Evolutionary conservation across 176 grass and related monocot genomes (phyloP).

Genomic region (Carex parvula): DNA sequence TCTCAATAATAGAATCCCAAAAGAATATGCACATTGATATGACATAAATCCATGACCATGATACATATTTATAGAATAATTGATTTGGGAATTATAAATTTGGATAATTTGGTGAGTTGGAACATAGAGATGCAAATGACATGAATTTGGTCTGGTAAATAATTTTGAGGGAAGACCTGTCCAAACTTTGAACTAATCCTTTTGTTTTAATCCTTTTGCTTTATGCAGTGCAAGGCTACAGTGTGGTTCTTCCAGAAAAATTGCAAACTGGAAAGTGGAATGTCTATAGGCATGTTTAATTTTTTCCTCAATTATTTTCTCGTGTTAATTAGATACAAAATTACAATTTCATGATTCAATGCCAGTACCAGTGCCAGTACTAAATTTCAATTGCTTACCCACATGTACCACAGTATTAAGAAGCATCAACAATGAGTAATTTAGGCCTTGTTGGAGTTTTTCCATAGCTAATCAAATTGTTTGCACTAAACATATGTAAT

Average conservation of each 20-base stretch:
- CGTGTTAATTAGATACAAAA: not conserved
- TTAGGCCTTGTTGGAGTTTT: slow-evolving; percentile 6
- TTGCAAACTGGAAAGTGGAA: slow-evolving; percentile 97
- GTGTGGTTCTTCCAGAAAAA: slow-evolving; percentile 82
- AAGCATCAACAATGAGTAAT: not conserved
- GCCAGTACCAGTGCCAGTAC: not conserved
- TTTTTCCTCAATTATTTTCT: not conserved
- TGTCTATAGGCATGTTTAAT: slow-evolving; percentile 66
- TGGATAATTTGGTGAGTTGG: not conserved
- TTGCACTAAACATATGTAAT: not conserved
- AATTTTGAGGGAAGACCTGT: not conserved
- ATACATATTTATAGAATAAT: not conserved
- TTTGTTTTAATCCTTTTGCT: not conserved
- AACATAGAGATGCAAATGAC: not conserved
- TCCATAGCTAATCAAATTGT: not conserved
- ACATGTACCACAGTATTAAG: not conserved
- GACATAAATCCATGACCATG: not conserved
- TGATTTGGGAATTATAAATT: not conserved
- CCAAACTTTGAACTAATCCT: not conserved
- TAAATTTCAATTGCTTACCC: not conserved
- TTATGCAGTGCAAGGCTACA: slow-evolving; percentile 80
- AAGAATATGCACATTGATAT: not conserved
- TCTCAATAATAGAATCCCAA: not conserved
- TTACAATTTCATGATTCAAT: not conserved
- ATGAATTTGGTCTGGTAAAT: not conserved